A percentile compares a stretch with the other conserved stretches of the same genome.
Conservation (phyloP, 352 stramenopile genomes). For the Hyaloperonospora brassicae region DNA sequence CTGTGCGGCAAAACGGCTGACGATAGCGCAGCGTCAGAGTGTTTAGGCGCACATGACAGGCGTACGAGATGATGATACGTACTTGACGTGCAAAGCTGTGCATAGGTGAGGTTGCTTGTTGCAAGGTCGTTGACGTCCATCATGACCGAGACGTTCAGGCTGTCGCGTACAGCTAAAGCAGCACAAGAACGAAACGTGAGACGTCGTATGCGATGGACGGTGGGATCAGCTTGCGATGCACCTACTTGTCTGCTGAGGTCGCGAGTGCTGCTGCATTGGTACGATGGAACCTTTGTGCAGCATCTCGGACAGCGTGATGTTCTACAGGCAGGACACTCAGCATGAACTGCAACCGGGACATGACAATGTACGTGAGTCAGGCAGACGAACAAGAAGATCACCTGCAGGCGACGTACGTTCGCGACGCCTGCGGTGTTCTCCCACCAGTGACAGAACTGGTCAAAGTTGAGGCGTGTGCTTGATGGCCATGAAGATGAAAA, state of each 20-base stretch:
- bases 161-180: constrained; percentile 9
- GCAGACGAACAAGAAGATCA: not conserved
- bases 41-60: not conserved
- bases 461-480: constrained; percentile 70
- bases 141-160: constrained; percentile 7
- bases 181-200: too few relatives aligned
- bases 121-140: constrained; percentile 5
- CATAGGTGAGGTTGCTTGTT: constrained; percentile 42
- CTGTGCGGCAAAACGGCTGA: constrained; percentile 19
- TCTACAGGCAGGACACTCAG: constrained; percentile 73
- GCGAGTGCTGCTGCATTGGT: constrained; percentile 4
- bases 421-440: constrained; percentile 66
- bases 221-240: too few relatives aligned
- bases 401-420: constrained; percentile 34
- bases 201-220: too few relatives aligned
- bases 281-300: constrained; percentile 5
- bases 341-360: constrained; percentile 38
- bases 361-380: not conserved
- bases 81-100: constrained; percentile 49
- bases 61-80: constrained; percentile 1
- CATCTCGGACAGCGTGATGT: constrained; percentile 25
- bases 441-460: constrained; percentile 84
- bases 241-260: too few relatives aligned
- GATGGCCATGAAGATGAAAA: constrained; percentile 38
- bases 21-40: constrained; percentile 3